Percentiles rank a stretch among this genome's conserved stretches.
phyloP scores from a whole-genome alignment of 129 eudicot species.

The Helichrysum umbraculigerum region DNA sequence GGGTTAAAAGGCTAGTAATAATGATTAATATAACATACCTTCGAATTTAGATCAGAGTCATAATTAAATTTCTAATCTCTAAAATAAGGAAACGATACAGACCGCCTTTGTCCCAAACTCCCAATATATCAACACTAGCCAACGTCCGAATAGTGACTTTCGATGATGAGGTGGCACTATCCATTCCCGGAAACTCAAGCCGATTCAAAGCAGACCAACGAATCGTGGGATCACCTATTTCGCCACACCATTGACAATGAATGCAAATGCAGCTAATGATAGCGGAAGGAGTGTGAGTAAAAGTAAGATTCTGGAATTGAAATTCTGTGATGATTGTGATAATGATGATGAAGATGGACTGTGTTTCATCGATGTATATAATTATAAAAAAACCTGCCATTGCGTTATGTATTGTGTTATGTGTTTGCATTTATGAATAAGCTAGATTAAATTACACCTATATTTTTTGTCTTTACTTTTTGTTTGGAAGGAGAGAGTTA shows the following conservation, averaged over 20 bases:
- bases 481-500: no score
- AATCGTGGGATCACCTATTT: constrained; percentile 34
- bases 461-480: no score
- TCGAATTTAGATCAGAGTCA: constrained; percentile 39
- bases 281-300: constrained; percentile 74
- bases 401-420: not conserved
- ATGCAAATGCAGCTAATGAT: constrained; percentile 71
- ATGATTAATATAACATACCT: constrained; percentile 31
- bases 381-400: constrained; percentile 9
- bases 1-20: no score
- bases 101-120: constrained; percentile 35
- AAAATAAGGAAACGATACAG: constrained; percentile 41
- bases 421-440: not conserved
- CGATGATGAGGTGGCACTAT: constrained; percentile 17
- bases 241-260: constrained; percentile 91
- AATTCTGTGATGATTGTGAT: constrained; percentile 29
- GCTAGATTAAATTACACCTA: no score
- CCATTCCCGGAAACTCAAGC: constrained; percentile 38
- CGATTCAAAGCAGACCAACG: constrained; percentile 19
- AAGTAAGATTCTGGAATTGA: constrained; percentile 53
- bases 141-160: constrained; percentile 8
- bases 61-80: constrained; percentile 40
- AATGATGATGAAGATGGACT: constrained; percentile 36
- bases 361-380: constrained; percentile 26
- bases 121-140: constrained; percentile 36